Percentiles rank a stretch among this genome's conserved stretches.
phyloP scores from a whole-genome alignment of 192 early-diverging fungal genomes.

The Umbelopsis sp. region DNA sequence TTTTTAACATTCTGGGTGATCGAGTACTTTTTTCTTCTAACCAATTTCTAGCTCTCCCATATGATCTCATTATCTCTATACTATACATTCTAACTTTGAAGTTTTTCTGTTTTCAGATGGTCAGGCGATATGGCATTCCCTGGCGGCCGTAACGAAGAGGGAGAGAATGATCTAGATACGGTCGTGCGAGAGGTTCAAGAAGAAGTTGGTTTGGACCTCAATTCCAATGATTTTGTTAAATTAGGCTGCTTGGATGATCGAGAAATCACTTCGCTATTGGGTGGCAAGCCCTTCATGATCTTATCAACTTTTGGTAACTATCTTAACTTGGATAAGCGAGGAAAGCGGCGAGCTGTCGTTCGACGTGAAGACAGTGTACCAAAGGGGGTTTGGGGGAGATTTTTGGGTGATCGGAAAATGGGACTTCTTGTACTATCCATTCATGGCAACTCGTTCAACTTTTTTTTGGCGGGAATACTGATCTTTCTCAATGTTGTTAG shows the following conservation, averaged over 20 bases:
- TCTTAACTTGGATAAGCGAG: neutral
- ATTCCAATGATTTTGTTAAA: constrained; percentile 12
- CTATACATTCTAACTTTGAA: neutral
- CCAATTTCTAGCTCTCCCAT: constrained; percentile 2
- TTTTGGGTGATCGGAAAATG: neutral
- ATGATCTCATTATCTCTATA: neutral
- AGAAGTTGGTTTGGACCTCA: constrained; percentile 33
- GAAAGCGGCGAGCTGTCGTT: neutral
- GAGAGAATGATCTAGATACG: constrained; percentile 37
- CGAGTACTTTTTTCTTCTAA: neutral
- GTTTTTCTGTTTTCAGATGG: constrained; percentile 2
- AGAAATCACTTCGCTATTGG: constrained; percentile 25
- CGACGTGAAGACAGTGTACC: neutral
- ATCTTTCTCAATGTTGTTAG: constrained; percentile 15
- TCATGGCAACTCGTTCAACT: neutral
- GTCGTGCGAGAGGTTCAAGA: constrained; percentile 35
- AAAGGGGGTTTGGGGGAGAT: neutral
- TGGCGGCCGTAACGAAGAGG: constrained; percentile 34
- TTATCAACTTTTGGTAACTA: constrained; percentile 37
- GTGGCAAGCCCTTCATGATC: constrained; percentile 33
- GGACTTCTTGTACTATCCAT: neutral
- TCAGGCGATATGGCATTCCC: constrained; percentile 36
- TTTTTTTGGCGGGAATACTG: constrained; percentile 11
- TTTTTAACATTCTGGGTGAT: constrained; percentile 9
- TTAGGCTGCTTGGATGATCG: constrained; percentile 31